Evolutionary conservation across 805 yeast genomes (phyloP), one percentile per base, ranked within the genome.

Genomic region (Jamesozyma hellenica): DNA sequence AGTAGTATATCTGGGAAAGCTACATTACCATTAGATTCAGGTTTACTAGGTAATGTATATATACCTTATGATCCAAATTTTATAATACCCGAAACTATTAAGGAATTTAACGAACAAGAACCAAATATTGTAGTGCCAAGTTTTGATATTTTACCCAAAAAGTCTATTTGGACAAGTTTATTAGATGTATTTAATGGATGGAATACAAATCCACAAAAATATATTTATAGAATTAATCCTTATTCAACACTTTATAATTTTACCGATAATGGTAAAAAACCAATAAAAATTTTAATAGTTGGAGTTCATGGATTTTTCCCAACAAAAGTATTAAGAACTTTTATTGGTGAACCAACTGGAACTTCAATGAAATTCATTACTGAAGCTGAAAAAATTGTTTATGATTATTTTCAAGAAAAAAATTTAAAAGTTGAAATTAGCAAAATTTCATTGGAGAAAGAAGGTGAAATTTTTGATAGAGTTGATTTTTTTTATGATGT

Each of bases 291-390:
- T 0, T 70, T 90, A 25, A 81, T 92, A 28, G 76, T 90, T 42
- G 98, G 98, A 0, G 88, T 90, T 1, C 98, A 90, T 63, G 98
- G 98, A 1, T 90, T 88, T 54, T 90, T 92, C 65, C 98, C 98
- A 0, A 82, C 86, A 1, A 75, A 73, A 46, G 78, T 86, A 70
- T 67, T 92, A 9, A 65, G 98, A 38, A 87, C 95, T 0, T 53
- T 90, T 13, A 78, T 90, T 38, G 98, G 98, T 2, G 87, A 88
- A 46, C 98, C 98, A 4, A 92, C 94, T 16, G 98, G 98, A 0
- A 90, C 98, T 0, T 90, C 97, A 0, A 70, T 81, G 34, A 81
- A 82, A 55, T 92, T 90, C 61, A 86, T 95, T 27, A 79, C 76
- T 46, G 96, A 87, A 52, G 96, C 96, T 0, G 97, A 87, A 47